Evolutionary conservation across 495 filamentous ascomycete species (phyloP).

Genomic region (Podospora bellae-mahoneyi): DNA sequence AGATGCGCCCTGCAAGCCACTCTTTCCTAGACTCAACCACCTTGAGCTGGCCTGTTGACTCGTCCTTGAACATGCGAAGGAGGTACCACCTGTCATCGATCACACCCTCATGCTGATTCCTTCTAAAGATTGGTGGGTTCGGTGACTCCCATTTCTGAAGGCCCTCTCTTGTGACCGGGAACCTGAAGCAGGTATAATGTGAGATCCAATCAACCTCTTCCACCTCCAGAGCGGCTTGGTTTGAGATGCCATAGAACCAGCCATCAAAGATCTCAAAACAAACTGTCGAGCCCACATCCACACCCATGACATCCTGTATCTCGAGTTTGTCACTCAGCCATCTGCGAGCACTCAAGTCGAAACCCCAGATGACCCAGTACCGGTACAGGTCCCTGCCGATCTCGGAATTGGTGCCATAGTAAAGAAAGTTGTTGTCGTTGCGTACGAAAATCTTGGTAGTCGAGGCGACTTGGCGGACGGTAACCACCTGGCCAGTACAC

Average conservation of each 20-base stretch:
- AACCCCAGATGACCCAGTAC: slow-evolving; percentile 61
- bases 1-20: slow-evolving; percentile 59
- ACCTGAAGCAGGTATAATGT: slow-evolving; percentile 65
- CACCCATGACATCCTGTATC: slow-evolving; percentile 54
- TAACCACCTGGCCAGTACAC: slow-evolving; percentile 39
- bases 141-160: slow-evolving; percentile 35
- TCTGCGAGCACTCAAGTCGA: slow-evolving; percentile 40
- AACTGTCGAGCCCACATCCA: slow-evolving; percentile 63
- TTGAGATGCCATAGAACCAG: slow-evolving; percentile 72
- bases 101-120: slow-evolving; percentile 67
- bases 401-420: slow-evolving; percentile 61
- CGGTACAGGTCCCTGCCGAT: slow-evolving; percentile 48
- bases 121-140: slow-evolving; percentile 55
- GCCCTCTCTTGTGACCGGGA: slow-evolving; percentile 45
- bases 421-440: slow-evolving; percentile 61
- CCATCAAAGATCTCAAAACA: slow-evolving; percentile 69
- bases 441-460: slow-evolving; percentile 63
- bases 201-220: slow-evolving; percentile 68
- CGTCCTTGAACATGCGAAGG: slow-evolving; percentile 61
- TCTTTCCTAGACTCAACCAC: slow-evolving; percentile 72
- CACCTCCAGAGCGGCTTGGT: slow-evolving; percentile 58
- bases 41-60: slow-evolving; percentile 54
- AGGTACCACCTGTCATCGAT: slow-evolving; percentile 76
- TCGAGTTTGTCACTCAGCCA: slow-evolving; percentile 42
- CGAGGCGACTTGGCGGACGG: slow-evolving; percentile 42